A percentile compares a stretch with the other conserved stretches of the same genome.
phyloP scores from a whole-genome alignment of 208 protist species.

The Leishmania major region DNA sequence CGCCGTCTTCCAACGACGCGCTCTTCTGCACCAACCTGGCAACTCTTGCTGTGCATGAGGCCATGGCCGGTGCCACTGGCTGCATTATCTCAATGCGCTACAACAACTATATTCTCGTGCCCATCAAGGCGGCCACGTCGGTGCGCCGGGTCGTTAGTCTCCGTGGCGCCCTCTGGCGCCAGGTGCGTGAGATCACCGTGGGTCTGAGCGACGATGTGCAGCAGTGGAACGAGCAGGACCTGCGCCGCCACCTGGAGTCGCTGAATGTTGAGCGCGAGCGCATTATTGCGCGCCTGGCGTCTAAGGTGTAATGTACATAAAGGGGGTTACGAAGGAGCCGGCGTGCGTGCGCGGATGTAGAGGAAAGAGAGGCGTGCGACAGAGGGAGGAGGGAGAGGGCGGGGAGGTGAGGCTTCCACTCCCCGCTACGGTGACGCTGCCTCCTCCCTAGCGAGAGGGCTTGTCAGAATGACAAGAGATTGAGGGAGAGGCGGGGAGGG shows the following conservation, averaged over 20 bases:
- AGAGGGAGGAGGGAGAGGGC: not conserved
- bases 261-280: conserved; percentile 63
- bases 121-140: conserved; percentile 87
- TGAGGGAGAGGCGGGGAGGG: not conserved
- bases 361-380: not conserved
- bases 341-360: not conserved
- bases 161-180: conserved; percentile 82
- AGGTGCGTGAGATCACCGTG: conserved; percentile 90
- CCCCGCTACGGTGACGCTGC: not conserved
- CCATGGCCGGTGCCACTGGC: conserved; percentile 87
- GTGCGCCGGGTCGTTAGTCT: conserved; percentile 85
- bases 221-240: conserved; percentile 52
- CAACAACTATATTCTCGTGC: conserved; percentile 92
- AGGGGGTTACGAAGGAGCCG: not conserved
- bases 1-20: conserved; percentile 89
- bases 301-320: conserved; percentile 61
- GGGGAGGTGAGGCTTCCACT: not conserved
- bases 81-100: conserved; percentile 90
- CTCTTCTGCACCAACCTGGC: conserved; percentile 86
- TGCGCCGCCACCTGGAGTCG: conserved; percentile 81
- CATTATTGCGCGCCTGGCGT: conserved; percentile 56
- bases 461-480: not conserved
- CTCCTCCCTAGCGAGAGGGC: not conserved
- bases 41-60: conserved; percentile 91
- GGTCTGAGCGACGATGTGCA: conserved; percentile 72